phyloP scores from a whole-genome alignment of 2,329 filamentous ascomycete genomes.

The Ustulina deusta region DNA sequence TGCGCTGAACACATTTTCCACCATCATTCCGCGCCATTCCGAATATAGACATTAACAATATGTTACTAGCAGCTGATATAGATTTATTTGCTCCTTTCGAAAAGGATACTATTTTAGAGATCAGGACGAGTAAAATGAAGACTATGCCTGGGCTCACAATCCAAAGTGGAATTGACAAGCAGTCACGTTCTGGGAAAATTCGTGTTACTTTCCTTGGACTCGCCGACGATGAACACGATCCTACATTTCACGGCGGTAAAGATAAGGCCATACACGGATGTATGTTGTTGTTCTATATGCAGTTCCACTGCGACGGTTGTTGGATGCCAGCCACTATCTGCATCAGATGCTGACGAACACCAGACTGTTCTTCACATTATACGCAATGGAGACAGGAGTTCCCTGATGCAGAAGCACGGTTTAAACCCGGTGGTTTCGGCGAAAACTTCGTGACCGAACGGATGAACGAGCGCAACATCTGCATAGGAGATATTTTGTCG shows the following conservation, averaged over 20 bases:
- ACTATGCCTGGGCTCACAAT: slow-evolving; percentile 64
- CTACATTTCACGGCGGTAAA: slow-evolving; percentile 69
- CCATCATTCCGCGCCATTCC: background rate
- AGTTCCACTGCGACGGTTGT: background rate
- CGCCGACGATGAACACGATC: slow-evolving; percentile 71
- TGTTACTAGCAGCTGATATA: slow-evolving; percentile 47
- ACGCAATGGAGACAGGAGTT: slow-evolving; percentile 64
- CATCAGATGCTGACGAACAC: slow-evolving; percentile 27
- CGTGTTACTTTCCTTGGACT: slow-evolving; percentile 63
- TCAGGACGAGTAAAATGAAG: slow-evolving; percentile 69
- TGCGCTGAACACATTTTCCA: background rate
- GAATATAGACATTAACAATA: slow-evolving; percentile 28
- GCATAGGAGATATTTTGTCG: slow-evolving; percentile 71
- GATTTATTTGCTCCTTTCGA: slow-evolving; percentile 54
- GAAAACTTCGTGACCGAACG: slow-evolving; percentile 70
- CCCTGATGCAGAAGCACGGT: slow-evolving; percentile 63
- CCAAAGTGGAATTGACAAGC: slow-evolving; percentile 69
- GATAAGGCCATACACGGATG: slow-evolving; percentile 74
- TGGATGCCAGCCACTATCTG: background rate
- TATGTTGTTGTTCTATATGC: slow-evolving; percentile 49
- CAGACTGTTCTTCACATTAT: slow-evolving; percentile 72
- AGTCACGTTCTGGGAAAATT: slow-evolving; percentile 57
- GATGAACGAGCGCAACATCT: slow-evolving; percentile 74
- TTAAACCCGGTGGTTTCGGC: slow-evolving; percentile 70
- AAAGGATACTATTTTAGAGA: slow-evolving; percentile 64